These are phyloP conservation scores for Taiozyma sp. DNA, from an alignment of 1,139 yeast genomes.

Conservation along the genomic window DNA sequence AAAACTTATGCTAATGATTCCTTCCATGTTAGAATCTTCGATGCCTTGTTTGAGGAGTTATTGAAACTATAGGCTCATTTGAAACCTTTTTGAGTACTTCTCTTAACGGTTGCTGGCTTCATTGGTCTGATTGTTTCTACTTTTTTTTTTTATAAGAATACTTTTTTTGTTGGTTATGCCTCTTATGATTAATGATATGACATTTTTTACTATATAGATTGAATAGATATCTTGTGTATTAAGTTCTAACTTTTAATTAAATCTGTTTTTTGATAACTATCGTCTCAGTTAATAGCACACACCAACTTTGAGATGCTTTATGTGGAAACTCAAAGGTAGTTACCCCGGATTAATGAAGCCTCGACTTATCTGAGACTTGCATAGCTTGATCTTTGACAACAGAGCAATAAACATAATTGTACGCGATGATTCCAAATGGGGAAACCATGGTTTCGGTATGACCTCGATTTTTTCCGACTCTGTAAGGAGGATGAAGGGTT, in stretches of 20 bases:
- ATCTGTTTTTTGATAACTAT: no score
- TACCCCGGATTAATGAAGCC: no score
- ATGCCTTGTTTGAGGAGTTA: conserved; percentile 19
- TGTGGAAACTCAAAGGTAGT: no score
- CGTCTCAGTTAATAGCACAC: no score
- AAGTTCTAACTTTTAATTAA: neutral
- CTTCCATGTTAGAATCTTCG: conserved; percentile 29
- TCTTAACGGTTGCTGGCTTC: neutral
- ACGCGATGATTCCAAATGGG: no score
- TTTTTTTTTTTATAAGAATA: neutral
- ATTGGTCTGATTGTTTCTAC: neutral
- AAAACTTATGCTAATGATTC: conserved; percentile 22
- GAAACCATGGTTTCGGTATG: no score
- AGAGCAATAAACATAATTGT: neutral
- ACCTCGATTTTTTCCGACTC: neutral
- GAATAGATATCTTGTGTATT: neutral
- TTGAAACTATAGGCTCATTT: conserved; percentile 1
- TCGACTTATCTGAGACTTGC: no score
- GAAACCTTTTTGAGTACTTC: neutral
- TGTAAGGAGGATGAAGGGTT: neutral
- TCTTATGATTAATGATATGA: neutral
- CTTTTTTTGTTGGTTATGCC: neutral
- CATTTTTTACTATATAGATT: neutral
- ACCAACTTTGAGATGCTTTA: no score
- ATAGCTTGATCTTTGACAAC: no score